Evolutionary conservation across 2,329 filamentous ascomycete species (phyloP).

Genomic region (Xylaria sp.): DNA sequence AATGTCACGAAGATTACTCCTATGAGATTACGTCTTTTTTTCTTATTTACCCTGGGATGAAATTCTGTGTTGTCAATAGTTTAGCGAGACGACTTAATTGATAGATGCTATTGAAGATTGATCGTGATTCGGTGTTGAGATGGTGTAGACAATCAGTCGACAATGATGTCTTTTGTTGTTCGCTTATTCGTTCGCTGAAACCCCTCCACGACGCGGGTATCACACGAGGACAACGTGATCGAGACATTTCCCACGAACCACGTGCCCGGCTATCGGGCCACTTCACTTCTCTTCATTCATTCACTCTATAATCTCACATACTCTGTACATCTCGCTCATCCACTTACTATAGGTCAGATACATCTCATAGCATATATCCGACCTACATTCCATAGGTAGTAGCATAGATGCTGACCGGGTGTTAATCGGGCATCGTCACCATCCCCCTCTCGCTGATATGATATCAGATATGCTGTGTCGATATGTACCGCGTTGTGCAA

Average conservation of each 20-base stretch:
- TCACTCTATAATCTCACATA: too few relatives aligned
- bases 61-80: background rate
- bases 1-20: background rate
- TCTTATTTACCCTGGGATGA: background rate
- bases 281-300: too few relatives aligned
- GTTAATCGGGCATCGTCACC: too few relatives aligned
- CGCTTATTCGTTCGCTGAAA: background rate
- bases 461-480: too few relatives aligned
- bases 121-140: background rate
- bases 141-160: background rate
- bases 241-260: background rate
- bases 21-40: background rate
- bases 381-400: too few relatives aligned
- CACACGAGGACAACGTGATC: background rate
- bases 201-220: background rate
- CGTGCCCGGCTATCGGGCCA: background rate
- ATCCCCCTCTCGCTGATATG: too few relatives aligned
- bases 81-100: background rate
- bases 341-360: too few relatives aligned
- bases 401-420: too few relatives aligned
- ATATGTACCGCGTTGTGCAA: too few relatives aligned
- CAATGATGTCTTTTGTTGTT: background rate
- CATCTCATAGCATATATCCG: too few relatives aligned
- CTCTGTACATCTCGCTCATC: too few relatives aligned
- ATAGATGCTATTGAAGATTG: too few relatives aligned